phyloP scores from a whole-genome alignment of 139 green algal species.

The Micractinium conductrix region DNA sequence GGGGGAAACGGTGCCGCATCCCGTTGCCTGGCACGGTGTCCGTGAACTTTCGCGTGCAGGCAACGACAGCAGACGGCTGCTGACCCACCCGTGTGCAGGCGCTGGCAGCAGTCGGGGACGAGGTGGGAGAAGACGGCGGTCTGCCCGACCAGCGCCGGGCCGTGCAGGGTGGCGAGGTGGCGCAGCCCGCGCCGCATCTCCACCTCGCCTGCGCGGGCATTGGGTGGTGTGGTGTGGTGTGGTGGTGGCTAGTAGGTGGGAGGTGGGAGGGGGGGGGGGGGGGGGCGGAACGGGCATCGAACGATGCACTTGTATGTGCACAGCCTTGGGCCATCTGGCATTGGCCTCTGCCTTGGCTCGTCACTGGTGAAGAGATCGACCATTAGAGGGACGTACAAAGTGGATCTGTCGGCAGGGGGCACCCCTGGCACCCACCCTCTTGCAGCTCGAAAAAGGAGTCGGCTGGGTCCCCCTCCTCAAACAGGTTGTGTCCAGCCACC shows the following conservation, averaged over 20 bases:
- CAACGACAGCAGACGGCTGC: background rate
- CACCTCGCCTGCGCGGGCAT: too few relatives aligned
- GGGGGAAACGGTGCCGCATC: background rate
- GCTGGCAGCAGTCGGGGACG: conserved; percentile 12
- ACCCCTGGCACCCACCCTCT: conserved; percentile 27
- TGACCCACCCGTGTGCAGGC: conserved; percentile 32
- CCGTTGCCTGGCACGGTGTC: too few relatives aligned
- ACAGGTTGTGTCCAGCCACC: conserved; percentile 37
- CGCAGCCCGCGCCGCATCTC: background rate
- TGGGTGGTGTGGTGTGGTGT: background rate
- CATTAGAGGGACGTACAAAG: too few relatives aligned
- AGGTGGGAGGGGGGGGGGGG: background rate
- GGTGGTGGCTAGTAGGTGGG: background rate
- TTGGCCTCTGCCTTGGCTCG: too few relatives aligned
- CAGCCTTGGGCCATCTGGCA: too few relatives aligned
- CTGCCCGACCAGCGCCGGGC: conserved; percentile 40
- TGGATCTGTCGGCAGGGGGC: too few relatives aligned
- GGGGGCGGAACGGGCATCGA: too few relatives aligned
- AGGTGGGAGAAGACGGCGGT: conserved; percentile 10
- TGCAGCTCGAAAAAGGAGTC: conserved; percentile 28
- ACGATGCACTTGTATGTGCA: too few relatives aligned
- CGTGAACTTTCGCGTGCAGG: too few relatives aligned
- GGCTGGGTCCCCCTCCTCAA: conserved; percentile 13
- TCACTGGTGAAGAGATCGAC: too few relatives aligned
- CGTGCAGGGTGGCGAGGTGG: conserved; percentile 23